Evolutionary conservation across 495 filamentous ascomycete genomes (phyloP), one percentile per base, ranked within the genome.

Genomic region (Hypoxylon fragiforme): DNA sequence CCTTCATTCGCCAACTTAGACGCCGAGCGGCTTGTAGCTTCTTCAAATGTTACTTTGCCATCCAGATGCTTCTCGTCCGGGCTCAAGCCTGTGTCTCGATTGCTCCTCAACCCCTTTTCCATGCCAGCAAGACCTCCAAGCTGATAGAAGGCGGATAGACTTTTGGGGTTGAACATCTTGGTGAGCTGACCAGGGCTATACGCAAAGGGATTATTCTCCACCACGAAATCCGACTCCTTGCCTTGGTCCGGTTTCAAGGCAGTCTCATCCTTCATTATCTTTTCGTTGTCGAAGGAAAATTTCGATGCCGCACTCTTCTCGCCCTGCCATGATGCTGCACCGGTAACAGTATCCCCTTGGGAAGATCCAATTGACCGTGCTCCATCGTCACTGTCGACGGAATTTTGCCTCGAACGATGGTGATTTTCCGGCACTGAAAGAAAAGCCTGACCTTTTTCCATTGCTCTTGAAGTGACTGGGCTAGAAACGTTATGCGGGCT

Each of bases 401-500:
- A 81, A 52, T 81, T 76, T 53, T 83, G 78, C 41, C 78, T 69
- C 8, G 80, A 76, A 34, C 77, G 68, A 32, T 60, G 46, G 21
- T 71, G 66, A 42, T 34, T 34, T 3, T 72, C 73, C 13, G 79
- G 77, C 3, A 81, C 78, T 6, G 79, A 67, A 16, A 81, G 66
- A 51, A 77, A 81, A 22, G 69, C 70, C 24, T 66, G 69, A 41
- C 67, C 67, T 15, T 73, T 74, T 30, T 74, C 74, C 35, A 70
- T 72, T 1, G 68, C 77, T 18, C 74, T 72, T 7, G 76, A 69
- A 1, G 67, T 62, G 11, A 79, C 74, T 12, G 86, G 88, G 11
- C 87, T 92, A 4, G 89, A 92, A 43, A 95, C 71, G 72, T 96
- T 95, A 70, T 95, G 91, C 0, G 91, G 88, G 35, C 91, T 95